These are phyloP conservation scores for Talaromyces verruculosus DNA, from an alignment of 2,329 filamentous ascomycete genomes.

Conservation along the genomic window DNA sequence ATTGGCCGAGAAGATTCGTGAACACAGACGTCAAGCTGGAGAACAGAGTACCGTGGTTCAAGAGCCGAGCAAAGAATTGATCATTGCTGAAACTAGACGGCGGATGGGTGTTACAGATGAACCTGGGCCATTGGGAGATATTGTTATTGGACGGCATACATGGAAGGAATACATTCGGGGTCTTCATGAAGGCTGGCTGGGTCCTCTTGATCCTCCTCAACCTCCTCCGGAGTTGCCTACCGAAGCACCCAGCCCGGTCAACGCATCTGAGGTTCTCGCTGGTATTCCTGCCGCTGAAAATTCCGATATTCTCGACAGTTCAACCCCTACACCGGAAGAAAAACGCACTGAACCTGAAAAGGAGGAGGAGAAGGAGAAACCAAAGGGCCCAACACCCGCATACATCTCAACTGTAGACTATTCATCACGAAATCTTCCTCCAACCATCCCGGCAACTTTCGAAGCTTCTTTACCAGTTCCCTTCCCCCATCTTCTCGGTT, in stretches of 20 bases:
- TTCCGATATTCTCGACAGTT: slow-evolving; percentile 25
- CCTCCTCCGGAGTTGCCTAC: slow-evolving; percentile 26
- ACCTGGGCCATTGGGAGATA: slow-evolving; percentile 73
- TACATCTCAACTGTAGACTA: slow-evolving; percentile 77
- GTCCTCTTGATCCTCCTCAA: slow-evolving; percentile 63
- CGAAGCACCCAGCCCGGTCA: neutral
- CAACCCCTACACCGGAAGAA: slow-evolving; percentile 25
- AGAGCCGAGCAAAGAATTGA: slow-evolving; percentile 56
- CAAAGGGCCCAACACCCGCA: slow-evolving; percentile 63
- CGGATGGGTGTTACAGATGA: slow-evolving; percentile 69
- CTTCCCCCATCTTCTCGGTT: slow-evolving; percentile 89
- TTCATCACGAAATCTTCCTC: slow-evolving; percentile 61
- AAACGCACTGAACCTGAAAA: slow-evolving; percentile 46
- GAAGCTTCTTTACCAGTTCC: slow-evolving; percentile 70
- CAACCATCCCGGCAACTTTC: slow-evolving; percentile 67
- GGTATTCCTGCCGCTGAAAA: neutral
- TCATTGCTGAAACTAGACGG: slow-evolving; percentile 63
- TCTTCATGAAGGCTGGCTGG: slow-evolving; percentile 93
- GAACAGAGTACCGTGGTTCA: slow-evolving; percentile 50
- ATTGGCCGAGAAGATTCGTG: slow-evolving; percentile 80
- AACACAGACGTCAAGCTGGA: slow-evolving; percentile 59
- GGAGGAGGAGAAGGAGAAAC: slow-evolving; percentile 49
- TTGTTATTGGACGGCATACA: slow-evolving; percentile 84
- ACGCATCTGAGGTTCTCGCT: slow-evolving; percentile 26
- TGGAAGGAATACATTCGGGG: slow-evolving; percentile 98